A percentile compares a stretch with the other conserved stretches of the same genome.
These are phyloP conservation scores for Claviceps capensis DNA, from an alignment of 2,329 filamentous ascomycete species.

Conservation along the genomic window DNA sequence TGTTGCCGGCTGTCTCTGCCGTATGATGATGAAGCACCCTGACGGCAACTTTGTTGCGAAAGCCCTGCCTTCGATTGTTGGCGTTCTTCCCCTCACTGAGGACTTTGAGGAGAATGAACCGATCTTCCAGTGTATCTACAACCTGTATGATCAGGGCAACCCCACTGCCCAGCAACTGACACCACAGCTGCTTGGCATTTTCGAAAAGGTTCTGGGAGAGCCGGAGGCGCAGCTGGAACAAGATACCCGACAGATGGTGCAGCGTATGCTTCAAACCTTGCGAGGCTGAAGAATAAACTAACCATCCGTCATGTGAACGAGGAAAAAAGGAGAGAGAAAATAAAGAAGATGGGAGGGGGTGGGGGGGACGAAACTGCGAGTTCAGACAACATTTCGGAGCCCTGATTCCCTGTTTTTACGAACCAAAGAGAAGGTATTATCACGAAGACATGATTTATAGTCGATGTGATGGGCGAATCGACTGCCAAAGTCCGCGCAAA, in stretches of 20 bases:
- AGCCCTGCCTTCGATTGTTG: constrained; percentile 67
- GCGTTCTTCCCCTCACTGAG: constrained; percentile 73
- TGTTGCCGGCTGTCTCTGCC: constrained; percentile 75
- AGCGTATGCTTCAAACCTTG: constrained; percentile 44
- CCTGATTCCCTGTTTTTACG: not conserved
- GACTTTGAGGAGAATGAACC: constrained; percentile 96
- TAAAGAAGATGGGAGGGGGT: not conserved
- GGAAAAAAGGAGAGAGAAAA: not conserved
- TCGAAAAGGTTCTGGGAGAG: constrained; percentile 57
- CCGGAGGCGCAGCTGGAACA: constrained; percentile 65
- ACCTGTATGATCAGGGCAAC: constrained; percentile 64
- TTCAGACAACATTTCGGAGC: not conserved
- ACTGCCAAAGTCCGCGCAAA: not conserved
- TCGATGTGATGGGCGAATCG: constrained; percentile 2
- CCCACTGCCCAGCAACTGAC: constrained; percentile 57
- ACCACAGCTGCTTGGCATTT: constrained; percentile 52
- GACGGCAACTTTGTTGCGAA: constrained; percentile 67
- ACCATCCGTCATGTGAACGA: not conserved
- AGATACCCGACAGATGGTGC: constrained; percentile 53
- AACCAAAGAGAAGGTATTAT: not conserved
- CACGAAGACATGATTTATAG: not conserved
- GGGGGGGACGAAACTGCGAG: not conserved
- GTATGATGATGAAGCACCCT: constrained; percentile 86
- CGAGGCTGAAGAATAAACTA: not conserved
- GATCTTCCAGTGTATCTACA: constrained; percentile 79